Conservation (phyloP, 352 stramenopile species). For the Achlya hypogyna region DNA sequence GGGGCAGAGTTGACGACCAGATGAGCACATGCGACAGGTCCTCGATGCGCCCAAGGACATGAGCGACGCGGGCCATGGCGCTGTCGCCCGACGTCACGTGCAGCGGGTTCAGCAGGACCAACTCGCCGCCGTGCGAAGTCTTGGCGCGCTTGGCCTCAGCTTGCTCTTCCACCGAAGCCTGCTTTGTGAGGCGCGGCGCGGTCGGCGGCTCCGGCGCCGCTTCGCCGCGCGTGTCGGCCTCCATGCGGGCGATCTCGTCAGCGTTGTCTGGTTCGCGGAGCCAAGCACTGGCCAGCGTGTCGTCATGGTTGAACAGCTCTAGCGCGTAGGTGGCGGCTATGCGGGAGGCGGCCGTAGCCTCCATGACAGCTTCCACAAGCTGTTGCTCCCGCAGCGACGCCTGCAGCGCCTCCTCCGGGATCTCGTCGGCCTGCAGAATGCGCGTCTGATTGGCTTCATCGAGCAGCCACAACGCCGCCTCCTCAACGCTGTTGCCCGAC, state of each 20-base stretch:
- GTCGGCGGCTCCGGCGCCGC: constrained; percentile 2
- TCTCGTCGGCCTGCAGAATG: constrained; percentile 50
- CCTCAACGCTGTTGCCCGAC: constrained; percentile 49
- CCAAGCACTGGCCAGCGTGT: constrained; percentile 57
- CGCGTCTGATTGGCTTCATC: constrained; percentile 69
- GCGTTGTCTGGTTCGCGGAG: constrained; percentile 45
- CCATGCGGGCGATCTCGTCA: constrained; percentile 54
- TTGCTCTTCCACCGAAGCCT: constrained; percentile 25
- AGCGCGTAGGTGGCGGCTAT: constrained; percentile 53
- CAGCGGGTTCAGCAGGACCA: constrained; percentile 90
- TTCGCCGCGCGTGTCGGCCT: constrained; percentile 21
- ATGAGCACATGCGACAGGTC: constrained; percentile 96
- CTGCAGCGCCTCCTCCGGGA: constrained; percentile 29
- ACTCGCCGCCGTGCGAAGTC: constrained; percentile 48
- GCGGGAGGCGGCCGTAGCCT: constrained; percentile 35
- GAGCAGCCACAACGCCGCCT: constrained; percentile 76
- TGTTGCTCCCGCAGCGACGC: constrained; percentile 10
- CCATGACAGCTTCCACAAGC: not conserved
- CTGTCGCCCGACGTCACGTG: constrained; percentile 57
- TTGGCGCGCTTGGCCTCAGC: constrained; percentile 46
- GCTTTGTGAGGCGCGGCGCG: constrained; percentile 33
- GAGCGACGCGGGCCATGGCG: constrained; percentile 47
- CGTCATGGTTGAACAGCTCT: constrained; percentile 49
- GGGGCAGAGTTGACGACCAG: constrained; percentile 61
- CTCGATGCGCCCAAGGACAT: constrained; percentile 91